Evolutionary conservation across 495 filamentous ascomycete genomes (phyloP).

Genomic region (Daldinia loculata): DNA sequence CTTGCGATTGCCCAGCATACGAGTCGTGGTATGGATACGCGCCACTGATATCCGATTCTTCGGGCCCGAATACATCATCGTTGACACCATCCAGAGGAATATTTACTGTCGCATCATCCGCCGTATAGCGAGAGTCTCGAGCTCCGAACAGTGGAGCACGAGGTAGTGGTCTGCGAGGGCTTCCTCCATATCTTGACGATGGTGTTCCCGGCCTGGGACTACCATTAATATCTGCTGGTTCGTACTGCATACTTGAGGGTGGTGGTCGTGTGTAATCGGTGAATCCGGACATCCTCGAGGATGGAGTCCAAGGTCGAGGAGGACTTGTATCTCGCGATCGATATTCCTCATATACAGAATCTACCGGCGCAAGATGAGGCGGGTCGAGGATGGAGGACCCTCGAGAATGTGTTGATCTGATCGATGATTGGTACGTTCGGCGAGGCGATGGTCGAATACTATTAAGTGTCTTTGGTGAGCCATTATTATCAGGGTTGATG

Average conservation of each 20-base stretch:
- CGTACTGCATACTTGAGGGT: conserved; percentile 74
- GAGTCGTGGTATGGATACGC: conserved; percentile 55
- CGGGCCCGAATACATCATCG: conserved; percentile 82
- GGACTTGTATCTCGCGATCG: conserved; percentile 54
- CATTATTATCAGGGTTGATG: conserved; percentile 23
- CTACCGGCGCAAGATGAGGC: conserved; percentile 58
- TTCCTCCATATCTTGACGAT: conserved; percentile 84
- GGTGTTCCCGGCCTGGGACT: conserved; percentile 90
- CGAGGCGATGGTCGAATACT: conserved; percentile 49
- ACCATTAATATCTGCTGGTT: conserved; percentile 88
- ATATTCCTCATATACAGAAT: conserved; percentile 55
- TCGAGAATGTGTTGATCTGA: conserved; percentile 55
- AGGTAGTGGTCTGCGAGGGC: conserved; percentile 86
- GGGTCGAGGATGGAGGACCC: conserved; percentile 55
- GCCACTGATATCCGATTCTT: conserved; percentile 58
- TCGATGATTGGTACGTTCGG: conserved; percentile 59
- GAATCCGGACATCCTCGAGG: conserved; percentile 58
- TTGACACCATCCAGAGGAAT: conserved; percentile 65
- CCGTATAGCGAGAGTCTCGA: conserved; percentile 50
- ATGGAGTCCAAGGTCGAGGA: conserved; percentile 77
- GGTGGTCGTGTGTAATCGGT: conserved; percentile 75
- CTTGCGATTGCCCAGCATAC: conserved; percentile 71
- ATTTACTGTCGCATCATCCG: conserved; percentile 63
- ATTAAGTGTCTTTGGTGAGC: conserved; percentile 51
- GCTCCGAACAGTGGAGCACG: conserved; percentile 84